phyloP scores from a whole-genome alignment of 768 basidiomycete species.

The Leccinum variicolor region DNA sequence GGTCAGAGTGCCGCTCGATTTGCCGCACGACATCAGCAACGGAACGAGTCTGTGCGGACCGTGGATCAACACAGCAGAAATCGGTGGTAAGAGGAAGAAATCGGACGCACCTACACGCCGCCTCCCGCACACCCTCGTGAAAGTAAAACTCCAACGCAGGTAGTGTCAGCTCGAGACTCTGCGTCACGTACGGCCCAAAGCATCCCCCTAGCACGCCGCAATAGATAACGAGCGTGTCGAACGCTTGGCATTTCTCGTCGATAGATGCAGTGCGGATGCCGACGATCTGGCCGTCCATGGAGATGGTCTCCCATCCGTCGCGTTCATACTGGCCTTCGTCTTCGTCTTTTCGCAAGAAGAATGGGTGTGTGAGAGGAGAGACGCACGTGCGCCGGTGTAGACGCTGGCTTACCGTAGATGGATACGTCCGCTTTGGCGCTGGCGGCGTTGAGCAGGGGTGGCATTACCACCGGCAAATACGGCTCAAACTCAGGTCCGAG shows the following conservation, averaged over 20 bases:
- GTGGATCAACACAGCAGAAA: too few relatives aligned
- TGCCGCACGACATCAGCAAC: conserved; percentile 65
- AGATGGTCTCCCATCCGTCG: conserved; percentile 78
- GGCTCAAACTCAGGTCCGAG: conserved; percentile 84
- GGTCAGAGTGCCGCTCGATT: conserved; percentile 60
- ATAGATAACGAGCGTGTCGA: conserved; percentile 83
- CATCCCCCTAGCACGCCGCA: conserved; percentile 61
- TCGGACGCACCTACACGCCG: conserved; percentile 60
- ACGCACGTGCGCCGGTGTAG: background rate
- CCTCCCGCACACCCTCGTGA: conserved; percentile 83
- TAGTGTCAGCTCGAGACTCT: conserved; percentile 67
- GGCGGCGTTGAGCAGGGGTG: conserved; percentile 69
- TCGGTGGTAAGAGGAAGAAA: too few relatives aligned
- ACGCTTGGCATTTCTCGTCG: conserved; percentile 86
- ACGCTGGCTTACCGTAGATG: conserved; percentile 49
- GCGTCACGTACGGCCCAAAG: conserved; percentile 72
- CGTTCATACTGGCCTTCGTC: conserved; percentile 53
- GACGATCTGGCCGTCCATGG: conserved; percentile 72
- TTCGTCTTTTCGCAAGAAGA: conserved; percentile 48
- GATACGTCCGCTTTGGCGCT: conserved; percentile 78
- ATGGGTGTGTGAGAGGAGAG: background rate
- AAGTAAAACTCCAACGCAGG: conserved; percentile 74
- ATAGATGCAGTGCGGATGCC: conserved; percentile 78
- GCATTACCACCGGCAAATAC: conserved; percentile 83
- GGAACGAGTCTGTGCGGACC: conserved; percentile 56